phyloP scores from a whole-genome alignment of 2,329 filamentous ascomycete genomes.

The Leptographium radiaticola region DNA sequence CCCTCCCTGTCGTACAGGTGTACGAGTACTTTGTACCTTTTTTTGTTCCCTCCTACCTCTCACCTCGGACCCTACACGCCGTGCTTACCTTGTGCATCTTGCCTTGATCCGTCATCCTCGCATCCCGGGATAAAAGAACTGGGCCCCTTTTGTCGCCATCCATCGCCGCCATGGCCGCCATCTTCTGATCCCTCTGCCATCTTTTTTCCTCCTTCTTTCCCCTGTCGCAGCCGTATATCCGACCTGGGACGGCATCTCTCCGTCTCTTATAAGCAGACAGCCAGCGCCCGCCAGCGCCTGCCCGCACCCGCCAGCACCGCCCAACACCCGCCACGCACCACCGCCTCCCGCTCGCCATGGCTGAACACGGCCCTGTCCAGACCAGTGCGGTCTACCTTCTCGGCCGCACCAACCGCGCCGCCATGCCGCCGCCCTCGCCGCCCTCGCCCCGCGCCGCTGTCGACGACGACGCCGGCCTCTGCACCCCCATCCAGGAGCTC shows the following conservation, averaged over 20 bases:
- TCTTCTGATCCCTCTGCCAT: not conserved
- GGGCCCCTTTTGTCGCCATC: no score
- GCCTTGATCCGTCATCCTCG: no score
- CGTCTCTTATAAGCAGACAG: no score
- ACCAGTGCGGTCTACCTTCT: conserved; percentile 38
- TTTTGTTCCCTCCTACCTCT: no score
- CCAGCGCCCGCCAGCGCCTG: no score
- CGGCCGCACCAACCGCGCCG: conserved; percentile 21
- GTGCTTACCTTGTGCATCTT: no score
- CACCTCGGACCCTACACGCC: no score
- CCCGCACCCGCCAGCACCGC: no score
- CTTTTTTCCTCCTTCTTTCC: not conserved
- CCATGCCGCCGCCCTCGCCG: conserved; percentile 34
- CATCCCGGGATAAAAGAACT: no score
- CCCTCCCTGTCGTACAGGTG: no score
- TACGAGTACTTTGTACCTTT: no score
- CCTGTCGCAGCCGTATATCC: not conserved
- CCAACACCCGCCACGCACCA: no score
- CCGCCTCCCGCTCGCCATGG: not conserved
- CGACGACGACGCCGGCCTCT: conserved; percentile 14
- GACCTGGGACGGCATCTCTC: not conserved
- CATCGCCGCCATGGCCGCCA: not conserved
- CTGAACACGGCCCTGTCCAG: conserved; percentile 24
- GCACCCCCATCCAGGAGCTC: conserved; percentile 23
- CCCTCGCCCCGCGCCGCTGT: conserved; percentile 30